Percentiles rank a stretch among this genome's conserved stretches.
Conservation (phyloP, 106 monocot genomes). For the Dactylorhiza incarnata region DNA sequence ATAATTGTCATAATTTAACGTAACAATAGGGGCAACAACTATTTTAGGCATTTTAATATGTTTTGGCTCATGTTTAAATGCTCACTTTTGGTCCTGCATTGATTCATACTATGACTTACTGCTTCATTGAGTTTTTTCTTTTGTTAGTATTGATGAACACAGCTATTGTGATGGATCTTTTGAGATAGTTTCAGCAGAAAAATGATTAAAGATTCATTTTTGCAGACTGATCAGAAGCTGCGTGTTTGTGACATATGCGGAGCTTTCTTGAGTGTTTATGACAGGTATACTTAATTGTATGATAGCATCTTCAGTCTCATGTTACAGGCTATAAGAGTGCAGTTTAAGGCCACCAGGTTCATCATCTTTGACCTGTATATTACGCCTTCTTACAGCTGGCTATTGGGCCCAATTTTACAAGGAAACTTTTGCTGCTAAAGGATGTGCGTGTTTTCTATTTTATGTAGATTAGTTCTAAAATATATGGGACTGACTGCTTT, state of each 20-base stretch:
- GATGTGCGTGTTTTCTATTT: conserved; percentile 83
- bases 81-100: no score
- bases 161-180: no score
- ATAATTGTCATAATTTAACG: no score
- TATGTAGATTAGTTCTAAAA: conserved; percentile 38
- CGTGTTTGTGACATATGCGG: conserved; percentile 94
- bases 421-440: conserved; percentile 94
- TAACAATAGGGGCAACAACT: no score
- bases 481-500: conserved; percentile 10
- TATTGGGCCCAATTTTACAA: conserved; percentile 82
- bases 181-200: no score
- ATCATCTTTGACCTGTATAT: conserved; percentile 51
- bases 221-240: conserved; percentile 95
- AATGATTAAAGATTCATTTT: conserved; percentile 7
- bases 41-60: no score
- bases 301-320: background rate
- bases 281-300: conserved; percentile 46
- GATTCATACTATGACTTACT: no score
- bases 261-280: conserved; percentile 95
- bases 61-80: no score
- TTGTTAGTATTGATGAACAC: no score
- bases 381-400: conserved; percentile 88
- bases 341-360: conserved; percentile 28
- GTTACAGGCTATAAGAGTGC: background rate
- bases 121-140: no score